Base-by-base conservation (phyloP, 768 basidiomycete genomes). In the Pleurotus ostreatus region DNA sequence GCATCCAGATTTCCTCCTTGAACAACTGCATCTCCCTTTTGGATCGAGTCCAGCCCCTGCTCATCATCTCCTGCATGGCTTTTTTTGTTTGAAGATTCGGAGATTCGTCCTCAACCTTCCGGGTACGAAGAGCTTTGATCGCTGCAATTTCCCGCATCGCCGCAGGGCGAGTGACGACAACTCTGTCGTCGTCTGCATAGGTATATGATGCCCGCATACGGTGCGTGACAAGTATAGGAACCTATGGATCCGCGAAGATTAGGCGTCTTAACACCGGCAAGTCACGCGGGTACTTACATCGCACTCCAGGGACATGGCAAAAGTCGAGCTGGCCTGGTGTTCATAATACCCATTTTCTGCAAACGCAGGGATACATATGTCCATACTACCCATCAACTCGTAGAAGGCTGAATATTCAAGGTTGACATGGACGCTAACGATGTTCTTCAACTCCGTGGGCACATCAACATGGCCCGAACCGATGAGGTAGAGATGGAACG, bases 351-450 rank as follows among this genome's bases (percentile, higher is more conserved):
- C 68, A 40, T 62, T 57, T 6, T 68, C 66, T 4, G 64, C 67
- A 51, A 78, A 76, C n/a, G 75, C 73, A 3, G 74, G 72, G 3
- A 78, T 59, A 40, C 74, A 73, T 44, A 78, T 65, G 55, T 78
- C 74, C 70, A 73, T 72, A 18, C 61, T 41, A 15, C 65, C 65
- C 66, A 78, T 71, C 26, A 74, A 57, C 37, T 62, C 57, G 54
- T 74, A 76, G 58, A 71, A 76, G 8, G 74, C 64, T 62, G 43
- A 44, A 6, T 77, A 77, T 43, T 65, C 65, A 9, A 78, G 64
- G 40, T 66, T 66, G 7, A 59, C 60, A 40, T 71, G 68, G 22
- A 74, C 59, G 48, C 62, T 62, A 12, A 77, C 72, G n/a, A 78
- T 61, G 49, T 76, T 65, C n/a, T 63, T 59, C 15, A 78, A 65